A percentile compares a stretch with the other conserved stretches of the same genome.
Evolutionary conservation across 345 rosid genomes (phyloP).

Genomic region (Microthlaspi erraticum): DNA sequence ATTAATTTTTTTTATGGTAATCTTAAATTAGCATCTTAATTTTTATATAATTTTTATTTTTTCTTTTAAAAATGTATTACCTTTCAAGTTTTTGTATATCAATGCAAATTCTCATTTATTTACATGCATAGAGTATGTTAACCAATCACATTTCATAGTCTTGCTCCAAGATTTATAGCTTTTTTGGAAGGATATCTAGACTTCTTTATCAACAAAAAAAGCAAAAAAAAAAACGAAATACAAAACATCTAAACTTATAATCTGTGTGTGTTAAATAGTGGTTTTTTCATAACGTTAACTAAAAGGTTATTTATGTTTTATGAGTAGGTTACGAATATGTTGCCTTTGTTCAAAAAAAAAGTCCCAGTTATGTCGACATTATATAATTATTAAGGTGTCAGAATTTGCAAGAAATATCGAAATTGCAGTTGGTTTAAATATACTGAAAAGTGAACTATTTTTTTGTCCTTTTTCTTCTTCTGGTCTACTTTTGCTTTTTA

Average conservation of each 20-base stretch:
- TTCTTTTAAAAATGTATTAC: neutral
- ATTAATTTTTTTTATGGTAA: neutral
- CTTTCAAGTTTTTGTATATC: neutral
- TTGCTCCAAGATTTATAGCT: neutral
- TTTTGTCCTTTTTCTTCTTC: conserved; percentile 30
- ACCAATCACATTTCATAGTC: neutral
- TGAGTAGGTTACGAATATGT: too few relatives aligned
- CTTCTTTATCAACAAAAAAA: too few relatives aligned
- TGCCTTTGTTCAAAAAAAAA: too few relatives aligned
- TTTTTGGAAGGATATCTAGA: neutral
- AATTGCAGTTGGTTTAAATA: conserved; percentile 36
- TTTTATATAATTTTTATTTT: neutral
- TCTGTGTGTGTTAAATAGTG: too few relatives aligned
- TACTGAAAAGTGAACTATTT: conserved; percentile 16
- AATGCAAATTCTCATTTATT: too few relatives aligned
- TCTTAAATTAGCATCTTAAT: neutral
- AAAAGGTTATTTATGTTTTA: too few relatives aligned
- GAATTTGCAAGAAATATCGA: conserved; percentile 32
- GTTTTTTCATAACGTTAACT: too few relatives aligned
- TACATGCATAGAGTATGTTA: neutral
- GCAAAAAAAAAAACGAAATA: too few relatives aligned
- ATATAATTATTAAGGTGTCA: conserved; percentile 40
- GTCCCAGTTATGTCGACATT: conserved; percentile 43
- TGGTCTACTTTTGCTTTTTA: conserved; percentile 35
- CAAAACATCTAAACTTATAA: too few relatives aligned